Evolutionary conservation across 2,329 filamentous ascomycete species (phyloP).

Genomic region (Intubia oerlemansii): DNA sequence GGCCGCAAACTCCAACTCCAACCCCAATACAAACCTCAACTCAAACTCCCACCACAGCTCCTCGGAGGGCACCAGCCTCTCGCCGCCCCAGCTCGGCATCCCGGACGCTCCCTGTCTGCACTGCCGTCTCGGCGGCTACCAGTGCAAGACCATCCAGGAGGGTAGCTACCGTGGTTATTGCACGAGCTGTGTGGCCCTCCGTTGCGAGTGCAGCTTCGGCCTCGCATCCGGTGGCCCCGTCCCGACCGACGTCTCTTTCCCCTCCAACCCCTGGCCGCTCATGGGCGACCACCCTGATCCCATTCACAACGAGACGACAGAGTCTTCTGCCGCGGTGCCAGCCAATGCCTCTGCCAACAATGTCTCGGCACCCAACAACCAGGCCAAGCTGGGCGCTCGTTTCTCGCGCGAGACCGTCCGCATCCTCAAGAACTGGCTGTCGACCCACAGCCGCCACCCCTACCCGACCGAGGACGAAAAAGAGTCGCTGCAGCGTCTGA

Average conservation of each 20-base stretch:
- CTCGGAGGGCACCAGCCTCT: no score
- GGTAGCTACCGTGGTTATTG: constrained; percentile 38
- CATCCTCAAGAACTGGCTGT: constrained; percentile 67
- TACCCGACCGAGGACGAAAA: constrained; percentile 82
- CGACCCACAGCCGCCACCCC: constrained; percentile 58
- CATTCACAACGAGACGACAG: constrained; percentile 17
- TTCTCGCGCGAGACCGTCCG: constrained; percentile 67
- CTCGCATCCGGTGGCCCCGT: constrained; percentile 12
- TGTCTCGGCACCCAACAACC: constrained; percentile 5
- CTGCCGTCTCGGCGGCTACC: constrained; percentile 28
- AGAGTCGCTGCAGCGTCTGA: constrained; percentile 54
- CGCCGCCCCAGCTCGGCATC: constrained; percentile 22
- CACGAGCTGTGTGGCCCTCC: constrained; percentile 38
- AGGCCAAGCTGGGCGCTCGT: constrained; percentile 46
- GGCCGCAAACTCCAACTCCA: no score
- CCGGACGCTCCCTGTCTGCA: constrained; percentile 27
- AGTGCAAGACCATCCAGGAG: constrained; percentile 39
- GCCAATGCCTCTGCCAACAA: constrained; percentile 7
- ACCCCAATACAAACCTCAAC: no score
- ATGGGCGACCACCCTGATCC: constrained; percentile 21
- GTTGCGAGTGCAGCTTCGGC: constrained; percentile 36
- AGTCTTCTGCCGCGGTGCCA: constrained; percentile 10
- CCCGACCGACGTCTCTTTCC: constrained; percentile 17
- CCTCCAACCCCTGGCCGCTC: constrained; percentile 23
- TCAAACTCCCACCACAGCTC: no score